These are phyloP conservation scores for Papiliotrema nemorosa DNA, from an alignment of 1,284 basidiomycete species.

Conservation along the genomic window DNA sequence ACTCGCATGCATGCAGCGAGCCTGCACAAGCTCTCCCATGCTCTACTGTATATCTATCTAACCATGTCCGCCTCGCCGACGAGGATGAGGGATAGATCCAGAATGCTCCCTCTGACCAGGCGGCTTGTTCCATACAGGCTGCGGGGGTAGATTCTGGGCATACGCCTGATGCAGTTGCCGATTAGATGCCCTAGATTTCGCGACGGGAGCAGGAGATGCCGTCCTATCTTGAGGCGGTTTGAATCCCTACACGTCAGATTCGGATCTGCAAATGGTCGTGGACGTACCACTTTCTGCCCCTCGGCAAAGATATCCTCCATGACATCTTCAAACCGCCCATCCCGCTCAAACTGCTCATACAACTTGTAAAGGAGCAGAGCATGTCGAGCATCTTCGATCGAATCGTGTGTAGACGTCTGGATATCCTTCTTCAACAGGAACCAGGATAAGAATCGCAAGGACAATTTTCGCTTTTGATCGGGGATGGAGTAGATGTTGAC, in stretches of 20 bases:
- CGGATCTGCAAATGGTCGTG: neutral
- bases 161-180: too few relatives aligned
- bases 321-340: constrained; percentile 78
- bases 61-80: too few relatives aligned
- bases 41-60: too few relatives aligned
- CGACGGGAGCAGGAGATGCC: constrained; percentile 5
- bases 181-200: too few relatives aligned
- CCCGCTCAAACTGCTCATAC: constrained; percentile 71
- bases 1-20: too few relatives aligned
- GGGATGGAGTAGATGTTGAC: constrained; percentile 89
- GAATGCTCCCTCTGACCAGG: too few relatives aligned
- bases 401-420: constrained; percentile 91
- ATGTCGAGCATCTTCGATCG: constrained; percentile 90
- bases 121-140: too few relatives aligned
- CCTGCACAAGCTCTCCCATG: too few relatives aligned
- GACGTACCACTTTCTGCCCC: constrained; percentile 49
- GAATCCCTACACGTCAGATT: constrained; percentile 10
- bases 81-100: too few relatives aligned
- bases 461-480: constrained; percentile 77
- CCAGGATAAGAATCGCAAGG: constrained; percentile 92
- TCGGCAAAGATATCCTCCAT: constrained; percentile 66
- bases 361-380: constrained; percentile 83
- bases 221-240: constrained; percentile 14
- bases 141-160: too few relatives aligned
- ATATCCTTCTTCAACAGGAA: constrained; percentile 86